Conservation (phyloP, 1,139 yeast genomes). For the Pichia sp. region DNA sequence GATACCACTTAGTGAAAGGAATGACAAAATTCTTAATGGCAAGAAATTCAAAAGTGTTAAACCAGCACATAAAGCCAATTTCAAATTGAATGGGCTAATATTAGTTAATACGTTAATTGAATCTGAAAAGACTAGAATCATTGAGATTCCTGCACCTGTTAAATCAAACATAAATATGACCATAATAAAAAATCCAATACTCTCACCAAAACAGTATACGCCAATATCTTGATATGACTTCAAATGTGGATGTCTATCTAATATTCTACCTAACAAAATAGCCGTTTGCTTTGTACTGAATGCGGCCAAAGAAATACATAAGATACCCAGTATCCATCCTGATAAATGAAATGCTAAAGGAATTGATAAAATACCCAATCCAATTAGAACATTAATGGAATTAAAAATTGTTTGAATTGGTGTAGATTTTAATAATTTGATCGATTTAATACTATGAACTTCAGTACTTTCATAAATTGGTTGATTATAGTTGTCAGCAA, state of each 20-base stretch:
- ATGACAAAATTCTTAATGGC: slow-evolving; percentile 66
- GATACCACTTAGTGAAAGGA: slow-evolving; percentile 71
- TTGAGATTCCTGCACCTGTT: slow-evolving; percentile 69
- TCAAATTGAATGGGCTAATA: slow-evolving; percentile 43
- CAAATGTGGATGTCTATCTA: slow-evolving; percentile 70
- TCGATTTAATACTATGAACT: neutral
- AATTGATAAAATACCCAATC: slow-evolving; percentile 77
- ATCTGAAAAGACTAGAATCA: slow-evolving; percentile 77
- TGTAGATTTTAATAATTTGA: slow-evolving; percentile 73
- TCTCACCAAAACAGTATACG: slow-evolving; percentile 37
- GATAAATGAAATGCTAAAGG: slow-evolving; percentile 75
- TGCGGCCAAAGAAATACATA: slow-evolving; percentile 51
- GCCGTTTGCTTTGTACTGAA: slow-evolving; percentile 65
- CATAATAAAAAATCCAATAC: slow-evolving; percentile 32
- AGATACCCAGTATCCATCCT: slow-evolving; percentile 71
- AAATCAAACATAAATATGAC: slow-evolving; percentile 43
- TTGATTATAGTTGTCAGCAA: neutral
- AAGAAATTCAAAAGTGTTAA: slow-evolving; percentile 61
- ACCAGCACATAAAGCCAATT: slow-evolving; percentile 39
- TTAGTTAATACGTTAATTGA: slow-evolving; percentile 59
- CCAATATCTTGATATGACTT: slow-evolving; percentile 83
- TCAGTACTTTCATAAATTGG: neutral
- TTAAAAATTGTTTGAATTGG: slow-evolving; percentile 85
- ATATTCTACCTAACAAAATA: slow-evolving; percentile 49
- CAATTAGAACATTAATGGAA: slow-evolving; percentile 77